A percentile compares a stretch with the other conserved stretches of the same genome.
Evolutionary conservation across 164 flowering plant genomes (phyloP).

Genomic region (Hamamelis virginiana): DNA sequence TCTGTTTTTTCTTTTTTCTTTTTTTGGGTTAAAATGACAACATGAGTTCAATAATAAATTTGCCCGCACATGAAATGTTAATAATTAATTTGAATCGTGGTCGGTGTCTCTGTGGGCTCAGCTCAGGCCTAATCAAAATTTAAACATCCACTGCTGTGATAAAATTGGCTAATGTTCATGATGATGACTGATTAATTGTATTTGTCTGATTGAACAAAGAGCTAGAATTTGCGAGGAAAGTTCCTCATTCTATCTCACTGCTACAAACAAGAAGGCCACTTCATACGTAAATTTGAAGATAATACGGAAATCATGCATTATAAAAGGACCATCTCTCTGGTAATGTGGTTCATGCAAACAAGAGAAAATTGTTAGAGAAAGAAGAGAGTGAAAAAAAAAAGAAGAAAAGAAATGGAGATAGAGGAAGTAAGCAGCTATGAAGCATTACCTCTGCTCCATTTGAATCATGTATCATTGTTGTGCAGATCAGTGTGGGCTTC

Average conservation of each 20-base stretch:
- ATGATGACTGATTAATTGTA: not conserved
- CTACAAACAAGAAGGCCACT: not conserved
- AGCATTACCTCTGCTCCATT: slow-evolving; percentile 50
- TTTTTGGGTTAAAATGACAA: no score
- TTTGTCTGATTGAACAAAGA: slow-evolving; percentile 8
- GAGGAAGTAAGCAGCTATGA: slow-evolving; percentile 31
- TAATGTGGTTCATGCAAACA: not conserved
- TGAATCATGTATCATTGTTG: slow-evolving; percentile 62
- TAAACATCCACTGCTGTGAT: not conserved
- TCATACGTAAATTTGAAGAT: no score
- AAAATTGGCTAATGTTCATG: not conserved
- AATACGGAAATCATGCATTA: slow-evolving; percentile 3
- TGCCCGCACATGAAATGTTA: no score
- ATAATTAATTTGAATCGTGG: no score
- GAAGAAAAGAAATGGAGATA: slow-evolving; percentile 24
- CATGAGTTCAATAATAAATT: no score
- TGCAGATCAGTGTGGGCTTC: slow-evolving; percentile 46
- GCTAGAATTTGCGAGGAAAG: slow-evolving; percentile 39
- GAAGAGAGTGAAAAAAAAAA: not conserved
- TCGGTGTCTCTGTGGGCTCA: no score
- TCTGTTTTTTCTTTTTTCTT: no score
- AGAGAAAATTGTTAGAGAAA: not conserved
- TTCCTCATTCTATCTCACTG: slow-evolving; percentile 20
- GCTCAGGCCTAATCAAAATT: no score
- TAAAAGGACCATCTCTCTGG: slow-evolving; percentile 2